Base-by-base conservation (phyloP, 257 asterid species). In the Nicotiana noctiflora region DNA sequence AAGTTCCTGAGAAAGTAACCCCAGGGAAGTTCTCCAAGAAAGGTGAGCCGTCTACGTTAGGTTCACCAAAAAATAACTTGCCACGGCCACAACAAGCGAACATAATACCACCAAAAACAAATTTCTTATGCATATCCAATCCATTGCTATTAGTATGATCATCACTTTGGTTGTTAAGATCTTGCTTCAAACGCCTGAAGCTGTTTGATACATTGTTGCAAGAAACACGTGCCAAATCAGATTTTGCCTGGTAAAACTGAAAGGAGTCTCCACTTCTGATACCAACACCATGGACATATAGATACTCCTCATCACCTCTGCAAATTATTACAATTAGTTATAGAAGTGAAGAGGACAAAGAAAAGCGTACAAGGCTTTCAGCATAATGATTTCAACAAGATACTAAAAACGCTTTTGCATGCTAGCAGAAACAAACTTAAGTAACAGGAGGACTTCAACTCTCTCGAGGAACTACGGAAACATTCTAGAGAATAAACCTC, bases 231-330 rank as follows among this genome's bases (percentile, higher is more conserved):
- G 97, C 98, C 32, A 86, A 80, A 74, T 86, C 75, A 4, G 93
- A 79, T 86, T 93, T 92, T 40, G 99, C 83, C 61, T 82, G 64
- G 81, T 88, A 95, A 82, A 92, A 88, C 60, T 86, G 91, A 79
- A 95, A 92, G 80, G 88, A 80, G 62, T 95, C 99, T 74, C 93
- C 97, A n/a, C 94, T 92, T 84, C 84, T 89, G 29, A 95, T 90
- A 34, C 97, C 98, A 23, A 51, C 32, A 49, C 89, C 90, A 19
- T 83, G 80, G 75, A 93, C 94, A 60, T 67, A 91, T 32, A 95
- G 91, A 85, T 91, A 95, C 86, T 93, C 94, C 82, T 93, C 97
- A 31, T 91, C 88, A 81, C 95, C 99, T 66, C 97, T 91, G 91
- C 17, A 84, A n/a, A n/a, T 74, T 74, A 57, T 74, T 49, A 21